These are phyloP conservation scores for Bruguiera gymnorhiza DNA, from an alignment of 345 rosid species.

Conservation along the genomic window DNA sequence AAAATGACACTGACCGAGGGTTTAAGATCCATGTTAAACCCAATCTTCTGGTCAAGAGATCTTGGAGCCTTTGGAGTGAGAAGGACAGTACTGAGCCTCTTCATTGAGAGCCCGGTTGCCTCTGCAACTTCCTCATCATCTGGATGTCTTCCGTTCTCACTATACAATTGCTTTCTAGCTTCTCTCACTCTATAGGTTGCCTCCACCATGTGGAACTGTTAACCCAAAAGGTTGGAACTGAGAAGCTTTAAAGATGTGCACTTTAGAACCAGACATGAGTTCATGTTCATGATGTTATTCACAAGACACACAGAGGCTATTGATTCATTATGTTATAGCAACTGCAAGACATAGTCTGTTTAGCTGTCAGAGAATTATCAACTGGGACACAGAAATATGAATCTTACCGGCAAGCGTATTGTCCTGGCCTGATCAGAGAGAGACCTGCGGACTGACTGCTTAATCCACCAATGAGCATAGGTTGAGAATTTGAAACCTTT, in stretches of 20 bases:
- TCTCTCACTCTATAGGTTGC: constrained; percentile 88
- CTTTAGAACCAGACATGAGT: background rate
- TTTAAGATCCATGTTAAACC: constrained; percentile 69
- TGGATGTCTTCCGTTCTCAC: constrained; percentile 67
- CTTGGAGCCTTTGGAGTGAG: constrained; percentile 77
- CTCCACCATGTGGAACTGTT: constrained; percentile 93
- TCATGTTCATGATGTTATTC: background rate
- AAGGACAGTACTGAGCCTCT: constrained; percentile 68
- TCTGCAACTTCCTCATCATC: constrained; percentile 78
- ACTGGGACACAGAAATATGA: constrained; percentile 1
- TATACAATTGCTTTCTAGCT: constrained; percentile 70
- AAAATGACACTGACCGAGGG: constrained; percentile 52
- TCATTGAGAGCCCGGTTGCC: constrained; percentile 87
- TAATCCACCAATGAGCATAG: constrained; percentile 99
- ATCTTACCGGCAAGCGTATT: constrained; percentile 79
- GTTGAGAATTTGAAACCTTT: constrained; percentile 97
- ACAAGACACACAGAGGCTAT: background rate
- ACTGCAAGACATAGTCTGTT: background rate
- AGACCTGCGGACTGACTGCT: constrained; percentile 81
- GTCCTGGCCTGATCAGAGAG: constrained; percentile 86
- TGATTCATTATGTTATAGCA: background rate
- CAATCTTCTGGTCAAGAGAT: constrained; percentile 89
- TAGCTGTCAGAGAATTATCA: constrained; percentile 4
- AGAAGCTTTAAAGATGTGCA: background rate
- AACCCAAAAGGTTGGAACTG: constrained; percentile 12